Conservation (phyloP, 208 protist genomes). For the Jaenimonas drosophilae region DNA sequence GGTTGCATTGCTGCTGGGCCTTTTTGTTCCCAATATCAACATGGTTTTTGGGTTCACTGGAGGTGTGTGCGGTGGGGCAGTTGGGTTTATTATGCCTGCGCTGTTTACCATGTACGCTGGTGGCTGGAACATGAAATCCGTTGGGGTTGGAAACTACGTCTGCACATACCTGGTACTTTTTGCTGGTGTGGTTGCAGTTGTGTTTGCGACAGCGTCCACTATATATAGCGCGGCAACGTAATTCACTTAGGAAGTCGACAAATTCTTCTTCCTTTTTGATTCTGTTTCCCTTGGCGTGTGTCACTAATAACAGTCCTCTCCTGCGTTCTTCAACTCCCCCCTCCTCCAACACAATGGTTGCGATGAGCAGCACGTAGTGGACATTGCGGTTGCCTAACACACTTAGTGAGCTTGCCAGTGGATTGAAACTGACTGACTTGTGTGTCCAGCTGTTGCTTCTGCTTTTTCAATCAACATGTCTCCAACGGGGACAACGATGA, state of each 20-base stretch:
- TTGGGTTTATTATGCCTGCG: conserved; percentile 69
- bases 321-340: no score
- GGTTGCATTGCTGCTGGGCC: conserved; percentile 26
- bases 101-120: conserved; percentile 47
- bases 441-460: no score
- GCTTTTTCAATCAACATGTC: no score
- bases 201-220: conserved; percentile 37
- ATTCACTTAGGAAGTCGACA: not conserved
- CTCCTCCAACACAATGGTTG: no score
- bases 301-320: no score
- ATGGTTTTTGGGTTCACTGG: conserved; percentile 61
- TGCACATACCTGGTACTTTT: conserved; percentile 33
- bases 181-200: conserved; percentile 37
- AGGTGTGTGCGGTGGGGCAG: conserved; percentile 26
- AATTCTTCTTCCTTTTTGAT: conserved; percentile 1
- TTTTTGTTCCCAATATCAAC: conserved; percentile 58
- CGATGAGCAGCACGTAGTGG: no score
- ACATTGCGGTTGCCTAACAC: no score
- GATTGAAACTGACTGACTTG: no score
- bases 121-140: conserved; percentile 19
- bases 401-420: no score
- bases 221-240: conserved; percentile 19
- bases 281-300: no score
- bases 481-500: no score
- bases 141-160: conserved; percentile 33